These are phyloP conservation scores for Stagonosporopsis tanaceti DNA, from an alignment of 2,329 filamentous ascomycete species.

Conservation along the genomic window DNA sequence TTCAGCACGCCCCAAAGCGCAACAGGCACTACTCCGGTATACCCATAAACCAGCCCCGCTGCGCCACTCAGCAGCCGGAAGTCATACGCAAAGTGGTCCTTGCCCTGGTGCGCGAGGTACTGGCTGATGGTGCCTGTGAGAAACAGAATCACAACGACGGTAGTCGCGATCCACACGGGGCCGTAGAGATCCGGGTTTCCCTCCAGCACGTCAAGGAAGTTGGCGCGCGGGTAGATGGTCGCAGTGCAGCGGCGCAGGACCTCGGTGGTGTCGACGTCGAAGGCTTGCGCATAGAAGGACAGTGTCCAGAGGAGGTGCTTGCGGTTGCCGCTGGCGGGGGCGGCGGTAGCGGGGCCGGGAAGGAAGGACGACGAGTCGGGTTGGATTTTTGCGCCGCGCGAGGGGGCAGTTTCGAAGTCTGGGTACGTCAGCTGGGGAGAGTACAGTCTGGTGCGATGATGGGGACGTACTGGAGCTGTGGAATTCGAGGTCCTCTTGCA, in stretches of 20 bases:
- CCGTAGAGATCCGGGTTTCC: conserved; percentile 97
- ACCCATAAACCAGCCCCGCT: conserved; percentile 93
- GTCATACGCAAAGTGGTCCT: conserved; percentile 84
- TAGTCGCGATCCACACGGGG: conserved; percentile 98
- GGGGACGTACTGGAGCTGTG: conserved; percentile 76
- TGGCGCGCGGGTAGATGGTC: conserved; percentile 87
- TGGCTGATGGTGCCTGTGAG: conserved; percentile 93
- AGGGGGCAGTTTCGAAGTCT: conserved; percentile 72
- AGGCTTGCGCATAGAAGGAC: conserved; percentile 96
- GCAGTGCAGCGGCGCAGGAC: conserved; percentile 87
- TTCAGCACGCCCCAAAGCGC: conserved; percentile 86
- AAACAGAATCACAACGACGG: conserved; percentile 94
- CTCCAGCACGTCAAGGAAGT: conserved; percentile 96
- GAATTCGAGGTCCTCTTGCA: conserved; percentile 99
- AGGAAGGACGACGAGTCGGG: conserved; percentile 54
- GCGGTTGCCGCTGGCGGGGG: conserved; percentile 35
- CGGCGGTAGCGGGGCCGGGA: conserved; percentile 38
- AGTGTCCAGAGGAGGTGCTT: conserved; percentile 95
- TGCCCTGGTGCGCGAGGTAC: conserved; percentile 75
- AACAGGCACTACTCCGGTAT: conserved; percentile 82
- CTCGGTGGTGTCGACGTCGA: conserved; percentile 94
- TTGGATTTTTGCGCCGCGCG: conserved; percentile 57
- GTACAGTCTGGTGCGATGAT: too few relatives aligned
- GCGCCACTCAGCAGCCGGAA: conserved; percentile 89
- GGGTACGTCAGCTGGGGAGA: conserved; percentile 10